phyloP scores from a whole-genome alignment of 441 rosid genomes.

The Geranium incanum region DNA sequence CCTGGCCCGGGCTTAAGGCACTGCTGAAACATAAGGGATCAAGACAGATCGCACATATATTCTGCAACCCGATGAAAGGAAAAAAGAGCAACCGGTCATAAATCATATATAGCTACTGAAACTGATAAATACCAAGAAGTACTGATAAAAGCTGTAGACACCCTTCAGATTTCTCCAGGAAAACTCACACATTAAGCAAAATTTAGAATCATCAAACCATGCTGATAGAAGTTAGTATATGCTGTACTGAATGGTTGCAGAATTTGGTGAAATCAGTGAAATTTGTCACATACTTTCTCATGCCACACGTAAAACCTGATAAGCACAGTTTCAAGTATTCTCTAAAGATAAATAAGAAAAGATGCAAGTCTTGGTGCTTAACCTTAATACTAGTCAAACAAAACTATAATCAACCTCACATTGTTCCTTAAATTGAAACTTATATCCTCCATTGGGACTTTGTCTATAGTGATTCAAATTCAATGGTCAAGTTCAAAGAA shows the following conservation, averaged over 20 bases:
- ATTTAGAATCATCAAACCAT: too few relatives aligned
- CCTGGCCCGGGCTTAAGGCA: conserved; percentile 51
- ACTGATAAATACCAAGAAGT: background rate
- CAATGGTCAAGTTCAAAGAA: too few relatives aligned
- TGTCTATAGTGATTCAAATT: background rate
- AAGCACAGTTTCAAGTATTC: background rate
- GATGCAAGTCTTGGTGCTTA: background rate
- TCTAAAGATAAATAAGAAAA: background rate
- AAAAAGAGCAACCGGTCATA: background rate
- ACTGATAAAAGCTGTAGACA: too few relatives aligned
- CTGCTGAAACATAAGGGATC: conserved; percentile 53
- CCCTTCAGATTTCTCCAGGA: too few relatives aligned
- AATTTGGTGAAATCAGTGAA: too few relatives aligned
- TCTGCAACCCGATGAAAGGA: conserved; percentile 32
- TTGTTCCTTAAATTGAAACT: background rate
- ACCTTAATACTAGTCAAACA: background rate
- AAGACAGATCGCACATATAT: conserved; percentile 68
- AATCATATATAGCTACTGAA: too few relatives aligned
- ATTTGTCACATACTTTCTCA: too few relatives aligned
- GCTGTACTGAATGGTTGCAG: too few relatives aligned
- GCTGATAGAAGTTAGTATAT: too few relatives aligned
- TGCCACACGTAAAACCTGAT: background rate
- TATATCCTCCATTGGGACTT: background rate
- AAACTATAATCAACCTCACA: background rate
- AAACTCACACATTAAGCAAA: too few relatives aligned